phyloP scores from a whole-genome alignment of 805 yeast genomes.

The Diddensiella transvaalensis region DNA sequence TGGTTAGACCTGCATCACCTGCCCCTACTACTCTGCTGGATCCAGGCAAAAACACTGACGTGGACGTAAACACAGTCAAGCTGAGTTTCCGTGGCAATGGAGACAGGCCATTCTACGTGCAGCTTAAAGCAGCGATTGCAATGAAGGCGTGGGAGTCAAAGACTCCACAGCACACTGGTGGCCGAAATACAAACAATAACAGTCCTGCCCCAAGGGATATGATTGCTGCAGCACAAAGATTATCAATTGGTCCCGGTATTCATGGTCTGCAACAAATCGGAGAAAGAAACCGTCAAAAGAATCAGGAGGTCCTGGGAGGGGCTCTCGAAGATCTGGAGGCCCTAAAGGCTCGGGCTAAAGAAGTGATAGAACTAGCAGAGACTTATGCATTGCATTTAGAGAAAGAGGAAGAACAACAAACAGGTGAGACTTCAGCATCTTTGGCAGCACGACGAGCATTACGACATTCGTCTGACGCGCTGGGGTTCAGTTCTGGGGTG shows the following conservation, averaged over 20 bases:
- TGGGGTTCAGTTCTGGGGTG: conserved; percentile 33
- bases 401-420: conserved; percentile 19
- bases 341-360: conserved; percentile 73
- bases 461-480: conserved; percentile 30
- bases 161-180: background rate
- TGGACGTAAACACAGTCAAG: conserved; percentile 41
- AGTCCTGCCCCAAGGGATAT: background rate
- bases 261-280: conserved; percentile 62
- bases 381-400: conserved; percentile 32
- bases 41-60: conserved; percentile 5
- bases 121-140: conserved; percentile 45
- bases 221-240: background rate
- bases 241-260: conserved; percentile 47
- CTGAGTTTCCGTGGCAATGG: conserved; percentile 77
- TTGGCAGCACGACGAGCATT: conserved; percentile 36
- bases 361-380: conserved; percentile 55
- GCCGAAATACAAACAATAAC: background rate
- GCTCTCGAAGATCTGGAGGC: conserved; percentile 76
- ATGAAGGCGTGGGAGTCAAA: conserved; percentile 46
- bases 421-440: conserved; percentile 10
- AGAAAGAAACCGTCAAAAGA: conserved; percentile 51
- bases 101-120: conserved; percentile 48
- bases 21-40: conserved; percentile 19
- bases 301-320: conserved; percentile 56
- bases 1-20: conserved; percentile 22